Base-by-base conservation (phyloP, 208 protist genomes). In the Histomonas meleagridis region DNA sequence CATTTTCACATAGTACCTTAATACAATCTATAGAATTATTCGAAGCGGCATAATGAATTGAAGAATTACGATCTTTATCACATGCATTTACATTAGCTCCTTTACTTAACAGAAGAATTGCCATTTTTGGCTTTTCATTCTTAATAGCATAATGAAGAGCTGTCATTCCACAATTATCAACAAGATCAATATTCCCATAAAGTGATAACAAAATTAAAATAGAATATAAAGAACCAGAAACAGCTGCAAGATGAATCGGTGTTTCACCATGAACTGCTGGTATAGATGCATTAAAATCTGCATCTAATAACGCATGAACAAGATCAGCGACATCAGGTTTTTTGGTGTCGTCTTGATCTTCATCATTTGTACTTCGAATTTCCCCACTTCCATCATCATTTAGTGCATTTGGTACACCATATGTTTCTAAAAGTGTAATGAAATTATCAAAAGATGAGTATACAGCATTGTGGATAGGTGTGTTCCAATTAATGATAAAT, bases 11-110 rank as follows among this genome's bases (percentile, higher is more conserved):
- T 32, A 86, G 46, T 23, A 86, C 38, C 28, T 86, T 86, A 16
- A 86, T 86, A 32, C 40, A 86, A 32, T 86, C 76, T 18, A 86
- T 28, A 26, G 76, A 51, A 86, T 86, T 86, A 18, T 86, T 86
- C 21, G 46, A 57, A 40, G 76, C 76, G 0, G 76, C 76, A 16
- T 86, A 86, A 86, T 86, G 76, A 32, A 86, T 86, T 55, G 76
- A 46, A 32, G 76, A 18, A 38, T 86, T 86, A n/a, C 76, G 46
- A 55, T 86, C 76, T 3, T 55, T 32, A 86, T 86, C 76, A 26
- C 18, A 18, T 55, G 43, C 76, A 86, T 86, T 40, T 55, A 48
- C 40, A 55, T 32, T 26, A 38, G n/a, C 23, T 32, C 76, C 76
- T 38, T 32, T 23, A 49, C 32, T 43, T 51, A 86, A 32, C 51